Evolutionary conservation across 129 eudicot genomes (phyloP), one percentile per base, ranked within the genome.

Genomic region (Ambrosia artemisiifolia): DNA sequence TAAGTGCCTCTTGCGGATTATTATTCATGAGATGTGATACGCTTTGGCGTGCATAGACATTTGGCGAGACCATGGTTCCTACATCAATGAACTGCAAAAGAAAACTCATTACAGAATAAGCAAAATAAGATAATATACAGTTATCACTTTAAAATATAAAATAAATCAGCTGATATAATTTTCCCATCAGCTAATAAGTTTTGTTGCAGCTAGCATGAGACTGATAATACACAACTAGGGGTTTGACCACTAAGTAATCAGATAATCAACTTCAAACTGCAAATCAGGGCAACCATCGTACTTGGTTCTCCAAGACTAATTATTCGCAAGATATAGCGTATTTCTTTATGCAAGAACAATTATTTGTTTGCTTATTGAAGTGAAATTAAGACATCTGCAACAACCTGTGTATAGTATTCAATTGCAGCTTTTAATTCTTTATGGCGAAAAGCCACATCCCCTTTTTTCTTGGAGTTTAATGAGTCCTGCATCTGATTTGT

Each of bases 31-130:
- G 88, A 80, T 93, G 67, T 28, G 88, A 85, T 69, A 93, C 69
- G 51, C 96, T 89, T 43, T 96, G 89, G 19, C 98, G 98, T 33
- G 92, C 88, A 69, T 57, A 93, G 11, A 84, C 88, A 4, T 96
- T 93, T 67, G 96, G 96, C 71, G 98, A 93, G 43, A 87, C 84
- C 96, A 87, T 87, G 47, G 87, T 85, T 77, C 98, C 98, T 63
- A 67, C 96, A 51, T 85, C 92, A 47, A 93, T 87, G 80, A 89
- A 93, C 98, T 92, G 87, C 76, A 73, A 68, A 49, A 17, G 18
- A 51, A 65, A 61, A 24, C 55, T 9, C 18, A 2, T 42, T 33
- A 42, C 5, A 9, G 17, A 12, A 32, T 12, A 33, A 60, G 5
- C 47, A 34, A 14, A 34, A 34, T 34, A 63, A 63, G 30, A 35